Conservation (phyloP, 2,329 filamentous ascomycete species). For the Fusarium zealandicum region DNA sequence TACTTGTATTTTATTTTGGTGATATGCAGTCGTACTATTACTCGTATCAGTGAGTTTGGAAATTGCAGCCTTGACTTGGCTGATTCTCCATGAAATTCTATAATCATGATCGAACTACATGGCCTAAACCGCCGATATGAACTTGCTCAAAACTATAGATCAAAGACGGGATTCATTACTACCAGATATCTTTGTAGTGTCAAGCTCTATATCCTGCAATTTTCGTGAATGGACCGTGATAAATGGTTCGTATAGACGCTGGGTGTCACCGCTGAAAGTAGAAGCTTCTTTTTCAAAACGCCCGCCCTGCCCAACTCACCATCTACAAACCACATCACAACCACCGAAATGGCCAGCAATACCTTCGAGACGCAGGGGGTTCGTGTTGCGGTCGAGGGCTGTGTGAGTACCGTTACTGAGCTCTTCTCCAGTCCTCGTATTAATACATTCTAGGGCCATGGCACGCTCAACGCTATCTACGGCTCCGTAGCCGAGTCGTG, state of each 20-base stretch:
- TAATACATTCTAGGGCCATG: constrained; percentile 75
- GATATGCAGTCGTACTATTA: no score
- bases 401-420: constrained; percentile 61
- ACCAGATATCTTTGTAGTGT: no score
- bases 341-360: constrained; percentile 42
- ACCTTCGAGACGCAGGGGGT: constrained; percentile 57
- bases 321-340: constrained; percentile 21
- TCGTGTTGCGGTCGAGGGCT: constrained; percentile 85
- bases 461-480: constrained; percentile 91
- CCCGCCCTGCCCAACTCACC: constrained; percentile 24
- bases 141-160: no score
- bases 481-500: constrained; percentile 75
- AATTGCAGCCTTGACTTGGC: background rate
- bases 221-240: no score
- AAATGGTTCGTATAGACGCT: no score
- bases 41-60: no score
- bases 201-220: no score
- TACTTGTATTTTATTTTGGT: no score
- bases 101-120: background rate
- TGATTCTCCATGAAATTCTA: background rate
- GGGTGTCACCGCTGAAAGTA: constrained; percentile 12
- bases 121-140: no score
- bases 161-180: no score
- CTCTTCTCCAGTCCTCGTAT: background rate
- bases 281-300: constrained; percentile 21